Evolutionary conservation across 805 yeast genomes (phyloP), one percentile per base, ranked within the genome.

Genomic region (Ogataea naganishii): DNA sequence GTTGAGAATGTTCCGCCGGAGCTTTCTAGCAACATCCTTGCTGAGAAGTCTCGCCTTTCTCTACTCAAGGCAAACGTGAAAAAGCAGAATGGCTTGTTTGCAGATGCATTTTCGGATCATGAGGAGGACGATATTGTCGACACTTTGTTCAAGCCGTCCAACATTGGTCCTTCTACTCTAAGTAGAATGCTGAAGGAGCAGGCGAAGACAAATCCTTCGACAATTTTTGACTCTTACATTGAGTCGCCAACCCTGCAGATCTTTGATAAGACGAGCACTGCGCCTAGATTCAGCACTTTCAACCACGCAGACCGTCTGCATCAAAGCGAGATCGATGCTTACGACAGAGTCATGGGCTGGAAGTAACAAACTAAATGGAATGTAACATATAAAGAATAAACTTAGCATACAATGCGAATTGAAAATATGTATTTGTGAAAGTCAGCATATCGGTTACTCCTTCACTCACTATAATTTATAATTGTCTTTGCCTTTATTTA

Each of bases 341-440:
- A 47, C 28, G 47, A 47, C 28, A 31, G 44, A 3, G 37, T 39
- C 19, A 53, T 48, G 57, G 57, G 54, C 2, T 51, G 43, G 38
- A 5, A 10, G n/a, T 11, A 22, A 17, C 14, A 8, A 19, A 13
- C 4, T 12, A 7, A 7, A 7, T 23, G 7, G 7, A 7, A n/a
- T n/a, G n/a, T n/a, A n/a, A n/a, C n/a, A n/a, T n/a, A n/a, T n/a
- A n/a, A n/a, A n/a, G n/a, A n/a, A n/a, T n/a, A n/a, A n/a, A n/a
- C n/a, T n/a, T n/a, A n/a, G n/a, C n/a, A n/a, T n/a, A n/a, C n/a
- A n/a, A n/a, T n/a, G n/a, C n/a, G n/a, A n/a, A n/a, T n/a, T n/a
- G n/a, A n/a, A n/a, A n/a, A n/a, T n/a, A n/a, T n/a, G n/a, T n/a
- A n/a, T n/a, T n/a, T n/a, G n/a, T n/a, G n/a, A n/a, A n/a, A n/a